phyloP scores from a whole-genome alignment of 1,284 basidiomycete species.

The Cerioporus squamosus region DNA sequence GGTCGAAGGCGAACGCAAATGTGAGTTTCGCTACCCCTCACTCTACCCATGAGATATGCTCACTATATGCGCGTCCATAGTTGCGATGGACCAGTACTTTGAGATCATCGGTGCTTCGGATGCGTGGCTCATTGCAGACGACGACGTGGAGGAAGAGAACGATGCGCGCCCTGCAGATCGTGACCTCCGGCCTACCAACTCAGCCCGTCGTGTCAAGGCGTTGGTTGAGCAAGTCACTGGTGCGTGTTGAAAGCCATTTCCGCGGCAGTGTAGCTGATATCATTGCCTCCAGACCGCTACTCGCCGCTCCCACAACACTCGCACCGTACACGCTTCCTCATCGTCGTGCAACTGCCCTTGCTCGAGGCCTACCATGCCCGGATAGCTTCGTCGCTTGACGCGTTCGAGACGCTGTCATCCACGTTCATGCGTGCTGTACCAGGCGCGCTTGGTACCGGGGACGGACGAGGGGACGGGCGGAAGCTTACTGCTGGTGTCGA shows the following conservation, averaged over 20 bases:
- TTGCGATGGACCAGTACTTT: slow-evolving; percentile 81
- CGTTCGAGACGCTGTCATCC: slow-evolving; percentile 90
- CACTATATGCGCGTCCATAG: slow-evolving; percentile 38
- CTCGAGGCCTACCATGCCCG: slow-evolving; percentile 79
- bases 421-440: slow-evolving; percentile 90
- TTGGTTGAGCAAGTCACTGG: slow-evolving; percentile 89
- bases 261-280: too few relatives aligned
- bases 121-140: slow-evolving; percentile 89
- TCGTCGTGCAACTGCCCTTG: slow-evolving; percentile 85
- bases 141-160: slow-evolving; percentile 55
- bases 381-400: slow-evolving; percentile 86
- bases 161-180: slow-evolving; percentile 38
- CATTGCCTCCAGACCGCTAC: slow-evolving; percentile 75
- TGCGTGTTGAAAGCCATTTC: slow-evolving; percentile 37
- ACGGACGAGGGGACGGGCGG: slow-evolving; percentile 52
- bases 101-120: slow-evolving; percentile 81
- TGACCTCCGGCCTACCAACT: slow-evolving; percentile 72
- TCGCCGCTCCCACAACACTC: slow-evolving; percentile 79
- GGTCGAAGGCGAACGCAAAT: slow-evolving; percentile 86
- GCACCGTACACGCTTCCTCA: slow-evolving; percentile 85
- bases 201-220: slow-evolving; percentile 81
- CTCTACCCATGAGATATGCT: too few relatives aligned
- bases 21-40: slow-evolving; percentile 49
- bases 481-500: slow-evolving; percentile 78
- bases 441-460: slow-evolving; percentile 71